Conservation (phyloP, 495 filamentous ascomycete genomes). For the Neurospora sp. region DNA sequence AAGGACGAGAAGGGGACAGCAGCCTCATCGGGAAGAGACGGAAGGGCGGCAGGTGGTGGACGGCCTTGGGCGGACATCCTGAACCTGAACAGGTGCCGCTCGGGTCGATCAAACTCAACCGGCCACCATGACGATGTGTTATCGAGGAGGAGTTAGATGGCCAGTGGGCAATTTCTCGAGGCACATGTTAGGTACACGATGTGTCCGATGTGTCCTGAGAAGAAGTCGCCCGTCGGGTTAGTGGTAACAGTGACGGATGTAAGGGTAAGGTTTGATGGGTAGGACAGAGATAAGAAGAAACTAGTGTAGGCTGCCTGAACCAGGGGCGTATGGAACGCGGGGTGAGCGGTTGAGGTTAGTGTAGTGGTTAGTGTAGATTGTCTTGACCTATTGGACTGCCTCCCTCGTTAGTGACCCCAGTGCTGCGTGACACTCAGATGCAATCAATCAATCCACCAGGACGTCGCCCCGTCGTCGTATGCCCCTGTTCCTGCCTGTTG, state of each 20-base stretch:
- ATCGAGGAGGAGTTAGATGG: no score
- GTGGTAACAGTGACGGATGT: background rate
- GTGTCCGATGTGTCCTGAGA: background rate
- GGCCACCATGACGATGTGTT: no score
- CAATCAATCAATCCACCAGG: background rate
- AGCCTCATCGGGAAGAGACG: constrained; percentile 16
- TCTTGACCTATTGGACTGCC: background rate
- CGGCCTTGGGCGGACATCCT: constrained; percentile 22
- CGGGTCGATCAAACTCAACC: constrained; percentile 5
- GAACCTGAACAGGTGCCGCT: constrained; percentile 12
- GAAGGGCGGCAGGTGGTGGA: constrained; percentile 14
- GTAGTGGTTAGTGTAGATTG: background rate
- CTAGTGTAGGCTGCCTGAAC: background rate
- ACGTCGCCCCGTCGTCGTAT: background rate
- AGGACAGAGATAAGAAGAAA: background rate
- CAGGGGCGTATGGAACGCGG: background rate
- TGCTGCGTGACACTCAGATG: background rate
- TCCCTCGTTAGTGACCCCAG: background rate
- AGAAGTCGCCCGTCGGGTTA: background rate
- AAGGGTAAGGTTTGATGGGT: background rate
- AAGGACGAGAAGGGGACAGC: constrained; percentile 22
- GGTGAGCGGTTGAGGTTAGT: background rate
- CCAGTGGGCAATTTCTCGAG: background rate
- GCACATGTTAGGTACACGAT: background rate
- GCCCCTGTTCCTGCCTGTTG: background rate